phyloP scores from a whole-genome alignment of 1,284 basidiomycete species.

The Pyrrhoderma noxium region DNA sequence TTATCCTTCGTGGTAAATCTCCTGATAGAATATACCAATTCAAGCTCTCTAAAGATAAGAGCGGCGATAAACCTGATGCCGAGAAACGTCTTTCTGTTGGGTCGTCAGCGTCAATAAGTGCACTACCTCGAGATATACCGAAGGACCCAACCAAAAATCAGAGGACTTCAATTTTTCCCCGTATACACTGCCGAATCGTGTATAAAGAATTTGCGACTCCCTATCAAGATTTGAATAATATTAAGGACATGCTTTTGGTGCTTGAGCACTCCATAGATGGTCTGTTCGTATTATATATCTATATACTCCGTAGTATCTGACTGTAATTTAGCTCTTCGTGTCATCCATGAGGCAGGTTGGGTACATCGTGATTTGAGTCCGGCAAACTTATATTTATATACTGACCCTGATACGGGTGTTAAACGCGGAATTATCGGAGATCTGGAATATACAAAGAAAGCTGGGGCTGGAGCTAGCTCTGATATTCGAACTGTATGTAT shows the following conservation, averaged over 20 bases:
- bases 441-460: slow-evolving; percentile 3
- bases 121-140: no score
- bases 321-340: background rate
- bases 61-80: background rate
- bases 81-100: no score
- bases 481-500: background rate
- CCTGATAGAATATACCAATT: background rate
- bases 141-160: no score
- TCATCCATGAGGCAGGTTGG: background rate
- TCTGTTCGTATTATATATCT: no score
- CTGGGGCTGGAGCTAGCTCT: background rate
- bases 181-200: no score
- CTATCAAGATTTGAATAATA: no score
- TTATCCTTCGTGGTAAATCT: background rate
- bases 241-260: no score
- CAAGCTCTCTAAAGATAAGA: background rate
- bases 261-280: no score
- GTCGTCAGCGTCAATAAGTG: no score
- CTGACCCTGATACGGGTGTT: background rate
- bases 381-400: slow-evolving; percentile 1
- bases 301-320: no score
- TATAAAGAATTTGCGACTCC: no score
- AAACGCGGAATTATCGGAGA: slow-evolving; percentile 1
- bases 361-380: slow-evolving; percentile 7
- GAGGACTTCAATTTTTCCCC: no score